Conservation (phyloP, 306 rosid genomes). For the Hylodesmum podocarpum region DNA sequence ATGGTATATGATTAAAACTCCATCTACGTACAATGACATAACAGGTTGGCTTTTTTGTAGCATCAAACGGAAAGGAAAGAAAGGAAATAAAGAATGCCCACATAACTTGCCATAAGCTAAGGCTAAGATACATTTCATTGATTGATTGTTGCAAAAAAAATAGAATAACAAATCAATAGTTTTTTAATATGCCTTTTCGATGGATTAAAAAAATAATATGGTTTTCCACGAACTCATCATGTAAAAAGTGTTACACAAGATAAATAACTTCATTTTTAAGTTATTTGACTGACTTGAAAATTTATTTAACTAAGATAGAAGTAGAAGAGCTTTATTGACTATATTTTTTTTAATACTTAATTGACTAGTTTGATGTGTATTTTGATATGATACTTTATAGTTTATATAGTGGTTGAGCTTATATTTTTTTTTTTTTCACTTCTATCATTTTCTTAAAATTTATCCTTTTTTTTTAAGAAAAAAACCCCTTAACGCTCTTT, state of each 20-base stretch:
- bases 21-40: background rate
- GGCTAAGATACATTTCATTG: background rate
- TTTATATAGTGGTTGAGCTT: too few relatives aligned
- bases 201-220: too few relatives aligned
- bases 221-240: background rate
- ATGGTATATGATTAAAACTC: background rate
- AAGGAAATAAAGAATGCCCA: background rate
- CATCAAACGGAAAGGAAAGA: background rate
- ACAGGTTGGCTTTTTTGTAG: background rate
- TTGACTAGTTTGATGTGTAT: too few relatives aligned
- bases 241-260: background rate
- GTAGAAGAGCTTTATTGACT: background rate
- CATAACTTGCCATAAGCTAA: background rate
- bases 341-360: too few relatives aligned
- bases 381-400: too few relatives aligned
- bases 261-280: background rate
- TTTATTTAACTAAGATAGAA: background rate
- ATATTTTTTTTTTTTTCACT: too few relatives aligned
- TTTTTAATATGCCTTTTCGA: background rate
- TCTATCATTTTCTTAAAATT: too few relatives aligned
- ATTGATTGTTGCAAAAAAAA: background rate
- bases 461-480: background rate
- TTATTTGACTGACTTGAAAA: background rate
- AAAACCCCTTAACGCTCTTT: background rate
- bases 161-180: background rate